Evolutionary conservation across 2,329 filamentous ascomycete genomes (phyloP), one percentile per base, ranked within the genome.

Genomic region (Trichophyton schoenleinii): DNA sequence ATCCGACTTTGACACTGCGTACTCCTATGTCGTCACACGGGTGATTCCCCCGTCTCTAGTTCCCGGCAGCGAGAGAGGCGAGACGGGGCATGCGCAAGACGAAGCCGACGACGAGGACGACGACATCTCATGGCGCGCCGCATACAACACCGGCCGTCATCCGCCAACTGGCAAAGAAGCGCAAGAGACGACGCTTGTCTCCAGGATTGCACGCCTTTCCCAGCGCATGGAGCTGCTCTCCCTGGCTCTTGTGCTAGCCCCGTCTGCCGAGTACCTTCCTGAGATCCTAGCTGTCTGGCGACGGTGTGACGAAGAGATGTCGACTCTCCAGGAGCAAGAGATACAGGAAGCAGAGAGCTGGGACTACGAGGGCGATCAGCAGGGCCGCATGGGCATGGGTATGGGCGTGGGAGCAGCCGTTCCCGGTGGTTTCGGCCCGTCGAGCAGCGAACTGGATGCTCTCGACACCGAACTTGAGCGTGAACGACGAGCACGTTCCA

Each of bases 181-280:
- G 60, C 68, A 64, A 62, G 64, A 53, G 31, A 63, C 72, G 63
- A 64, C 68, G 66, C 67, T 77, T 34, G 71, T 71, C 63, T 66
- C 74, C 64, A 70, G 79, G 67, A 77, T 86, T 22, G 77, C 79
- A 52, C 78, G 79, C 60, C 77, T 87, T 13, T 81, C 84, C 60
- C 83, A 86, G 69, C 78, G 83, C 58, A 84, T 85, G 77, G 84
- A 87, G 67, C 78, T 87, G 3, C 79, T 87, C 18, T 84, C 82
- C 4, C 78, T 84, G 58, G 80, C 84, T 1, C 75, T 87, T 3
- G 73, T 83, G n/a, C 78, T 86, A 8, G 80, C 81, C 1, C 83
- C 84, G 0, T 74, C 78, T 0, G 74, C 78, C 0, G 79, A 77
- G 44, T 72, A 80, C 2, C 75, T 87, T 0, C 79, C 83, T 9